Percentiles rank a stretch among this genome's conserved stretches.
Evolutionary conservation across 139 green algal species (phyloP).

Genomic region (Nannochloris sp.): DNA sequence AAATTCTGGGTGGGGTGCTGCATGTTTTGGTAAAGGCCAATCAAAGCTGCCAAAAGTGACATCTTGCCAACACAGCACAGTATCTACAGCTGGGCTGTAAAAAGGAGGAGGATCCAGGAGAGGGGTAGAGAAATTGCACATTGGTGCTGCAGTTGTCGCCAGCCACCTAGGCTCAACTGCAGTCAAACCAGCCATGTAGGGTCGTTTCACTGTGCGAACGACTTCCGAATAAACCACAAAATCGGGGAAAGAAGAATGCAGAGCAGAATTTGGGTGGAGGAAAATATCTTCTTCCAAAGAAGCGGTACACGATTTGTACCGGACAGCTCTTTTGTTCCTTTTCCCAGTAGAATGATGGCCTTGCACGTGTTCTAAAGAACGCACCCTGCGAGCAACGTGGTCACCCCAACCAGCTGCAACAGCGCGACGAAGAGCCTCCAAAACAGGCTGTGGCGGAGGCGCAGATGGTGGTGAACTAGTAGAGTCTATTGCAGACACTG

Average conservation of each 20-base stretch:
- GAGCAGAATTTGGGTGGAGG: conserved; percentile 78
- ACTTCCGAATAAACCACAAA: conserved; percentile 74
- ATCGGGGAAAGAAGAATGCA: conserved; percentile 56
- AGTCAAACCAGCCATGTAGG: conserved; percentile 79
- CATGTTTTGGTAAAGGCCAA: conserved; percentile 70
- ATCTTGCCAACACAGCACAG: conserved; percentile 59
- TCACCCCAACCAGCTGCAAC: conserved; percentile 86
- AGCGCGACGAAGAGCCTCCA: conserved; percentile 49
- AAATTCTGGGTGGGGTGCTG: conserved; percentile 33
- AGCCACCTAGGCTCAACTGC: conserved; percentile 50
- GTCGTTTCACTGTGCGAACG: conserved; percentile 67
- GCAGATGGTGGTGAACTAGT: conserved; percentile 5
- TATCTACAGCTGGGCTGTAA: conserved; percentile 51
- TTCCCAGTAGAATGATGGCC: neutral
- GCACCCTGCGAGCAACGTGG: conserved; percentile 50
- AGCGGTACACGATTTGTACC: conserved; percentile 41
- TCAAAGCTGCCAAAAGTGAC: conserved; percentile 63
- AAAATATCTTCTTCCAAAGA: conserved; percentile 57
- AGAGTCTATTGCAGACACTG: neutral
- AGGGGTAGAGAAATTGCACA: conserved; percentile 48
- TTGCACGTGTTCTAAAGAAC: conserved; percentile 36
- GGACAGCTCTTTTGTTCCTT: conserved; percentile 33
- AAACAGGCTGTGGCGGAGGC: conserved; percentile 11
- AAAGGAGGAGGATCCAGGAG: conserved; percentile 48
- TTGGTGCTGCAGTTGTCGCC: conserved; percentile 39